Conservation (phyloP, 176 grass and related monocot species). For the Rhynchospora tenuis region DNA sequence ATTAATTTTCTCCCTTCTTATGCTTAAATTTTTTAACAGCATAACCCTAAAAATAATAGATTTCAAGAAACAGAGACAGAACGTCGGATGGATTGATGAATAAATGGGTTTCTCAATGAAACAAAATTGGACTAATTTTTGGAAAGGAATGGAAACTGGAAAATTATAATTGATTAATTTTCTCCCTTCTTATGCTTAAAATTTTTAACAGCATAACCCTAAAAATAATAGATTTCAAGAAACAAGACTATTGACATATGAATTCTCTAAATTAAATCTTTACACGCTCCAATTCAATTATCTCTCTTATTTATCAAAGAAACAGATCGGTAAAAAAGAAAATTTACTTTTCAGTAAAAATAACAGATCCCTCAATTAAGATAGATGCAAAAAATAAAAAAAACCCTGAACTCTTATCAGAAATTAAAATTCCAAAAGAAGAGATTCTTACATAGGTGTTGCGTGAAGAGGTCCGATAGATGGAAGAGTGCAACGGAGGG, state of each 20-base stretch:
- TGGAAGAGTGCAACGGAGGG: conserved; percentile 33
- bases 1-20: no score
- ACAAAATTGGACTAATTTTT: background rate
- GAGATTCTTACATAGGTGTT: conserved; percentile 17
- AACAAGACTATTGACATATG: background rate
- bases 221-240: background rate
- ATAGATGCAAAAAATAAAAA: background rate
- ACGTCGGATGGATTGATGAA: background rate
- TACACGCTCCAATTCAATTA: background rate
- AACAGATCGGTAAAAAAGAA: no score
- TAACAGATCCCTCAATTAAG: no score
- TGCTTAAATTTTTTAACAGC: no score
- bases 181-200: no score
- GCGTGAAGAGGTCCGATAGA: conserved; percentile 17
- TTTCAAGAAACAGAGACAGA: background rate
- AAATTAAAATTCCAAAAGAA: background rate
- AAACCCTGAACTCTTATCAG: background rate
- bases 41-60: no score
- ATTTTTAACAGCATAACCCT: no score
- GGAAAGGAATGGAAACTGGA: background rate
- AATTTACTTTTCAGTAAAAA: no score
- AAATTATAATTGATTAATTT: background rate
- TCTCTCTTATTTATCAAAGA: background rate
- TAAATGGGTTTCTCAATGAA: background rate
- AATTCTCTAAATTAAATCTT: background rate